phyloP scores from a whole-genome alignment of 192 early-diverging fungal genomes.

The Coemansia sp. region DNA sequence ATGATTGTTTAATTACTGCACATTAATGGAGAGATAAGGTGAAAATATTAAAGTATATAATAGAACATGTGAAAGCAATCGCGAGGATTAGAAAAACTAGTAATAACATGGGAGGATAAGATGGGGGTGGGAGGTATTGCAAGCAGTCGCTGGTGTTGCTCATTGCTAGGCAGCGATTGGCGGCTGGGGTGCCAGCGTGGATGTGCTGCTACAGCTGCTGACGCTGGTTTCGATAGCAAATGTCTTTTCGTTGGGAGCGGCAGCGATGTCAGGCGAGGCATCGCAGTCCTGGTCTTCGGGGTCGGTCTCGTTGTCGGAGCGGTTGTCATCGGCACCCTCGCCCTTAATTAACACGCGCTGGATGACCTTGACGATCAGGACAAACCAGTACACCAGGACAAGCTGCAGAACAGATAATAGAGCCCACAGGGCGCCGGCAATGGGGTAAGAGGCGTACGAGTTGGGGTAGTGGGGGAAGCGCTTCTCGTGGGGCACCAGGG shows the following conservation, averaged over 20 bases:
- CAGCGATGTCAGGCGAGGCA: background rate
- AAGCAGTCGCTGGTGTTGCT: too few species aligned
- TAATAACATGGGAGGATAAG: conserved; percentile 2
- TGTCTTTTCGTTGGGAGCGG: background rate
- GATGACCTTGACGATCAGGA: conserved; percentile 67
- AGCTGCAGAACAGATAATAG: conserved; percentile 65
- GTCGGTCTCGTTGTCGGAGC: conserved; percentile 56
- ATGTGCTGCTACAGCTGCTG: conserved; percentile 3
- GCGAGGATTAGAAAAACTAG: background rate
- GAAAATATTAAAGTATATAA: too few species aligned
- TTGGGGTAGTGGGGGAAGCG: conserved; percentile 59
- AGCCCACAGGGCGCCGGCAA: conserved; percentile 54
- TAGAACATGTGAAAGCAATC: background rate
- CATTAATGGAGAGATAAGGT: background rate
- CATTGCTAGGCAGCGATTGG: background rate
- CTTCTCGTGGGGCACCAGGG: conserved; percentile 56
- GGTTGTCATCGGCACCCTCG: conserved; percentile 67
- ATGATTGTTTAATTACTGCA: too few species aligned
- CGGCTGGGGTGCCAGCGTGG: background rate
- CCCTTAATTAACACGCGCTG: conserved; percentile 61
- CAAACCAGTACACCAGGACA: conserved; percentile 77
- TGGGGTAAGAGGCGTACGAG: conserved; percentile 55
- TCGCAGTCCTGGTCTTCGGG: conserved; percentile 10
- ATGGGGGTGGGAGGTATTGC: too few species aligned
- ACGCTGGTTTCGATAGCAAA: background rate